Evolutionary conservation across 164 flowering plant species (phyloP).

Genomic region (Vitis rotundifolia): DNA sequence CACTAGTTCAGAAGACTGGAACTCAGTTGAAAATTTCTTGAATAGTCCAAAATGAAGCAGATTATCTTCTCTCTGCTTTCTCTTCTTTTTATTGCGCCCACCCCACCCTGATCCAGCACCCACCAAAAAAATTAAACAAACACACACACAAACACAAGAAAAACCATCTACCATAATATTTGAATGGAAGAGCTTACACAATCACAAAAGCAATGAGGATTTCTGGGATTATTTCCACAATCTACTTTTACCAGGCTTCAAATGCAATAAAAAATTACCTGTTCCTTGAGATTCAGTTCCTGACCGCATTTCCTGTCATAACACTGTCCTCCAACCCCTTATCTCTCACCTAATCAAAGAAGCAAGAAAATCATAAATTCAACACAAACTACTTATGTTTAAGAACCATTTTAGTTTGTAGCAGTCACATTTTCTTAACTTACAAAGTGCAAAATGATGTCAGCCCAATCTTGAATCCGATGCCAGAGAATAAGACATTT

Average conservation of each 20-base stretch:
- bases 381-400: too few species aligned
- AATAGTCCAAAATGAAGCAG: too few species aligned
- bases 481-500: conserved; percentile 94
- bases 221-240: not conserved
- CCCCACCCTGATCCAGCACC: too few species aligned
- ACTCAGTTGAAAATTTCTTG: too few species aligned
- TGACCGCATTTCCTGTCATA: conserved; percentile 83
- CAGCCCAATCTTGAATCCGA: conserved; percentile 97
- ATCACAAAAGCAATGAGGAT: not conserved
- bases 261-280: conserved; percentile 39
- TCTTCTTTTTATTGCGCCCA: too few species aligned
- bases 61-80: too few species aligned
- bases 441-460: conserved; percentile 71
- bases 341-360: conserved; percentile 64
- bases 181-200: too few species aligned
- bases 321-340: conserved; percentile 91
- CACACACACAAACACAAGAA: too few species aligned
- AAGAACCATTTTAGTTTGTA: too few species aligned
- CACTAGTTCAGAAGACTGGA: too few species aligned
- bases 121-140: too few species aligned
- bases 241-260: not conserved
- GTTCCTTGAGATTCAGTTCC: conserved; percentile 94
- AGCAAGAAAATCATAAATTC: not conserved
- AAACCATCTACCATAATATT: too few species aligned
- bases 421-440: conserved; percentile 26